phyloP scores from a whole-genome alignment of 441 rosid genomes.

The Erodium texanum region DNA sequence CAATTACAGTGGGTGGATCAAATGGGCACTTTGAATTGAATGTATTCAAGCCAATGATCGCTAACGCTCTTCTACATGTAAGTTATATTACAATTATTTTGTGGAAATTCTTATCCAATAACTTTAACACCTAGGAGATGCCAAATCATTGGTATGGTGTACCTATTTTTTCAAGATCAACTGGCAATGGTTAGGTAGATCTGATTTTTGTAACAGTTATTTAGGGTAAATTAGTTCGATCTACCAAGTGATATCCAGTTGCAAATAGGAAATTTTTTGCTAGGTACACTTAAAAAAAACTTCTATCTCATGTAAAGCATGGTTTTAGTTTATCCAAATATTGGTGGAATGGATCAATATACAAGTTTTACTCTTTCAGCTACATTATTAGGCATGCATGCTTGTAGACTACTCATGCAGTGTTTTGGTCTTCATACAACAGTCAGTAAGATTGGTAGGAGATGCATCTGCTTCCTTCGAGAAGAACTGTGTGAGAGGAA shows the following conservation, averaged over 20 bases:
- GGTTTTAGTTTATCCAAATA: neutral
- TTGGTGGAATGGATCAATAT: neutral
- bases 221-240: neutral
- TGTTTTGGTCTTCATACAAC: conserved; percentile 17
- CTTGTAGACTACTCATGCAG: conserved; percentile 5
- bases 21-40: conserved; percentile 94
- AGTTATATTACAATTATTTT: conserved; percentile 16
- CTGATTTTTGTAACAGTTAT: neutral
- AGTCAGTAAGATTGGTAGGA: conserved; percentile 78
- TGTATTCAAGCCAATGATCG: conserved; percentile 96
- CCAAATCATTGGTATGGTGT: neutral
- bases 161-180: neutral
- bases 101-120: neutral
- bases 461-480: conserved; percentile 90
- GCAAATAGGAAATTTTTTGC: neutral
- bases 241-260: neutral
- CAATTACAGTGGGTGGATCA: conserved; percentile 82
- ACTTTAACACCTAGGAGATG: neutral
- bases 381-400: neutral
- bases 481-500: conserved; percentile 86
- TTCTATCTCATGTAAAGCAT: neutral
- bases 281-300: neutral
- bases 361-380: no score
- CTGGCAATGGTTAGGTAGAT: neutral
- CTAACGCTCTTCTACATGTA: conserved; percentile 79